Evolutionary conservation across 257 asterid species (phyloP), one percentile per base, ranked within the genome.

Genomic region (Nicotiana undulata): DNA sequence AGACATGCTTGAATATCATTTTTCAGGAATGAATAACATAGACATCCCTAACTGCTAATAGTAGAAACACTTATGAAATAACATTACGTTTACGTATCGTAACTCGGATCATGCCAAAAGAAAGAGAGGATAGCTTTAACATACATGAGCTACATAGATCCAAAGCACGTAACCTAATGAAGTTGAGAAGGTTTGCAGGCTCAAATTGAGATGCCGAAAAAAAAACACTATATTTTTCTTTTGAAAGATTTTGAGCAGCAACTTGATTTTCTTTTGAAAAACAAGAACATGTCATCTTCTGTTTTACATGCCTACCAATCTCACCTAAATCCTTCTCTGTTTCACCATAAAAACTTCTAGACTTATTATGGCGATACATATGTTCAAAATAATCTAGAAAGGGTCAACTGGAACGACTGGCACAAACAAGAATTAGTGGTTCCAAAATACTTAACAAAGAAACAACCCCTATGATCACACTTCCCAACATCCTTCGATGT

Each of bases 261-360:
- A 82, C 51, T 49, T 80, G 84, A n/a, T 83, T 77, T 68, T 81
- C 88, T 84, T 85, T 91, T 4, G 79, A 60, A 81, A 87, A 88
- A 85, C 97, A 93, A 68, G 90, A 85, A 82, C 98, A 94, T 51
- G 90, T 89, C 98, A 93, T 88, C 80, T 80, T 81, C 55, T 85
- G 85, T 82, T 86, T 89, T n/a, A 91, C 91, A 46, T 86, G 92
- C 51, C 63, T 88, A 67, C 95, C 94, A 72, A 88, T 31, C 87
- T 89, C 96, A 40, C 75, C 80, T 55, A 92, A 46, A 64, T 95
- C 96, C 89, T 84, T 93, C 82, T 92, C 96, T 31, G 92, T 86
- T 2, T 96, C 89, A 80, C 86, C 90, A 31, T 5, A 37, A 84
- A 93, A 93, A 83, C 11, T 89, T 75, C 87, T 84, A 2, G 96